Conservation (phyloP, 2,329 filamentous ascomycete genomes). For the Fusarium tjaetaba region DNA sequence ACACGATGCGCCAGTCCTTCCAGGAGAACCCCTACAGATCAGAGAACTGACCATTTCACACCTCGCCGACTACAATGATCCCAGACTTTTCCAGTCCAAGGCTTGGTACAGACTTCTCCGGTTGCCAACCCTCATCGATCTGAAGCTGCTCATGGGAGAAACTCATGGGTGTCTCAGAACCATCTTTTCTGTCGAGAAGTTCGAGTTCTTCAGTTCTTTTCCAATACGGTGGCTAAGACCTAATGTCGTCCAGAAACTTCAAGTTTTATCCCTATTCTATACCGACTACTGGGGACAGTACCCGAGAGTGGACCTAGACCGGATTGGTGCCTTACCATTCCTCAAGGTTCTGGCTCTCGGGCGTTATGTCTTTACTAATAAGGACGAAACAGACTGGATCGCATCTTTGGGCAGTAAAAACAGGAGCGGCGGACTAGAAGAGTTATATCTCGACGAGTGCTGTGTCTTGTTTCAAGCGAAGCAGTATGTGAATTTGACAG, state of each 20-base stretch:
- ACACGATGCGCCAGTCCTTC: accelerated
- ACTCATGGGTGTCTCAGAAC: no score
- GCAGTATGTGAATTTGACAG: background rate
- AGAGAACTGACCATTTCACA: background rate
- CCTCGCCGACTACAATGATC: background rate
- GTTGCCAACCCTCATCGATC: background rate
- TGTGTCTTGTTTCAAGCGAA: slow-evolving; percentile 34
- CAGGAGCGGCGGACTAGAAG: slow-evolving; percentile 40
- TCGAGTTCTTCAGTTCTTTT: slow-evolving; percentile 20
- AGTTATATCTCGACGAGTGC: slow-evolving; percentile 55
- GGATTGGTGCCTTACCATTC: slow-evolving; percentile 43
- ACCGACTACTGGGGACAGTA: slow-evolving; percentile 50
- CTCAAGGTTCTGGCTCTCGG: slow-evolving; percentile 53
- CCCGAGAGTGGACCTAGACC: slow-evolving; percentile 48
- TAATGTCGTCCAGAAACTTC: slow-evolving; percentile 29
- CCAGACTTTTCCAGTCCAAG: accelerated
- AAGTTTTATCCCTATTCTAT: slow-evolving; percentile 50
- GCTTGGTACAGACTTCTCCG: background rate
- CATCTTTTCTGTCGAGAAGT: background rate
- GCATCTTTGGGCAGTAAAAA: slow-evolving; percentile 39
- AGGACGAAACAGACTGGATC: slow-evolving; percentile 58
- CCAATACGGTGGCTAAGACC: slow-evolving; percentile 24
- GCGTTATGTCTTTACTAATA: slow-evolving; percentile 52
- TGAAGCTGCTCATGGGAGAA: background rate
- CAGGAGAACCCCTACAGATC: accelerated